phyloP scores from a whole-genome alignment of 345 rosid species.

The Bruguiera parviflora region DNA sequence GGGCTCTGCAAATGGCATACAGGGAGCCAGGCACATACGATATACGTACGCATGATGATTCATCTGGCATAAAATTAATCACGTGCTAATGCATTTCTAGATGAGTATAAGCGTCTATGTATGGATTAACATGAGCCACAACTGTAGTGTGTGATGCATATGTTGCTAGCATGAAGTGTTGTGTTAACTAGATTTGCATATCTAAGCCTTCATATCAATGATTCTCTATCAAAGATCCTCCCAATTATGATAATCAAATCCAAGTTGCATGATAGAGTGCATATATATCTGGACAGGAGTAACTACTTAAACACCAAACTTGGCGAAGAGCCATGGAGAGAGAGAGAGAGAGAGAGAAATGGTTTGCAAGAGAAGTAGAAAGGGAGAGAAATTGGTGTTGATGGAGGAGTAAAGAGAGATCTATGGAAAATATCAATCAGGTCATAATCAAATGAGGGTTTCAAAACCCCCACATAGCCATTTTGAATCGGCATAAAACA shows the following conservation, averaged over 20 bases:
- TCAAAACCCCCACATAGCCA: constrained; percentile 38
- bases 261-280: not conserved
- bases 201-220: not conserved
- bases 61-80: not conserved
- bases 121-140: too few relatives aligned
- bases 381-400: constrained; percentile 10
- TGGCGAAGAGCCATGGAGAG: constrained; percentile 18
- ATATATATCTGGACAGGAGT: not conserved
- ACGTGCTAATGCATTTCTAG: not conserved
- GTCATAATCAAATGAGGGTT: constrained; percentile 23
- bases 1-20: constrained; percentile 90
- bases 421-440: constrained; percentile 14
- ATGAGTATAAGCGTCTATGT: not conserved
- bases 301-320: not conserved
- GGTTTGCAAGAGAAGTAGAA: not conserved
- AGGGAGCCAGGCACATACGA: constrained; percentile 96
- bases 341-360: constrained; percentile 16
- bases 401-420: constrained; percentile 27
- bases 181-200: not conserved
- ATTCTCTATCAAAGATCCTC: not conserved
- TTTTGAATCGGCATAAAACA: constrained; percentile 44
- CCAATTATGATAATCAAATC: not conserved
- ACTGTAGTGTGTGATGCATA: too few relatives aligned
- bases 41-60: constrained; percentile 5
- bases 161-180: not conserved